Percentiles rank a stretch among this genome's conserved stretches.
Evolutionary conservation across 345 rosid genomes (phyloP).

Genomic region (Noccaea bulbosa): DNA sequence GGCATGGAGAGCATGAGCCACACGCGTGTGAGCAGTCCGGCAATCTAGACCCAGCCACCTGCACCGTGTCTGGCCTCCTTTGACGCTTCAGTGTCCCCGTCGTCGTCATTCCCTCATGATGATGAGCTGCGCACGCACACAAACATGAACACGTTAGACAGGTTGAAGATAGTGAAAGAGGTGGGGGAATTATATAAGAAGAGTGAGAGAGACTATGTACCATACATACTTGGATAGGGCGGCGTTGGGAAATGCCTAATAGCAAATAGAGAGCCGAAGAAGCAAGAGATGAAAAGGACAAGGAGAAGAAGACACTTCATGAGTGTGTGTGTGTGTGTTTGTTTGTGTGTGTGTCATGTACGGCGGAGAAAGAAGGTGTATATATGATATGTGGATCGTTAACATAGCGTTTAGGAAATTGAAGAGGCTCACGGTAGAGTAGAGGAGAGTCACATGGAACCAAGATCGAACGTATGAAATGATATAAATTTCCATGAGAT

Average conservation of each 20-base stretch:
- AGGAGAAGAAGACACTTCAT: slow-evolving; percentile 42
- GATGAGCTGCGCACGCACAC: slow-evolving; percentile 33
- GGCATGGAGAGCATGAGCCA: slow-evolving; percentile 88
- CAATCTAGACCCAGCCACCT: slow-evolving; percentile 80
- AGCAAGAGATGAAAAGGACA: slow-evolving; percentile 35
- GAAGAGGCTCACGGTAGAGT: slow-evolving; percentile 80
- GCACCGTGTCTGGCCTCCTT: slow-evolving; percentile 63
- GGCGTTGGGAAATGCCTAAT: slow-evolving; percentile 33
- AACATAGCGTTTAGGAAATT: slow-evolving; percentile 52
- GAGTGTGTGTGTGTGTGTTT: too few species aligned
- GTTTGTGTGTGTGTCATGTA: slow-evolving; percentile 19
- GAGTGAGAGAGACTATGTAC: slow-evolving; percentile 38
- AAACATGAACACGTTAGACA: slow-evolving; percentile 17
- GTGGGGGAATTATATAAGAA: slow-evolving; percentile 2
- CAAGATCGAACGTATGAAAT: slow-evolving; percentile 35
- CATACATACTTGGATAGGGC: slow-evolving; percentile 33
- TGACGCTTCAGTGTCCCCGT: slow-evolving; percentile 25
- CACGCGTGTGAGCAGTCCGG: slow-evolving; percentile 95
- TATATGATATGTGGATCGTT: slow-evolving; percentile 23
- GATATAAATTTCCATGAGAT: slow-evolving; percentile 30
- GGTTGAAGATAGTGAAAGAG: slow-evolving; percentile 35
- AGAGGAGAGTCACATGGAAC: slow-evolving; percentile 72
- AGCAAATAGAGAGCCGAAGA: slow-evolving; percentile 40
- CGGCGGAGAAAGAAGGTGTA: slow-evolving; percentile 38
- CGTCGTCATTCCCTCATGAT: slow-evolving; percentile 27